Base-by-base conservation (phyloP, 352 stramenopile genomes). In the Phytophthora uliginosa region DNA sequence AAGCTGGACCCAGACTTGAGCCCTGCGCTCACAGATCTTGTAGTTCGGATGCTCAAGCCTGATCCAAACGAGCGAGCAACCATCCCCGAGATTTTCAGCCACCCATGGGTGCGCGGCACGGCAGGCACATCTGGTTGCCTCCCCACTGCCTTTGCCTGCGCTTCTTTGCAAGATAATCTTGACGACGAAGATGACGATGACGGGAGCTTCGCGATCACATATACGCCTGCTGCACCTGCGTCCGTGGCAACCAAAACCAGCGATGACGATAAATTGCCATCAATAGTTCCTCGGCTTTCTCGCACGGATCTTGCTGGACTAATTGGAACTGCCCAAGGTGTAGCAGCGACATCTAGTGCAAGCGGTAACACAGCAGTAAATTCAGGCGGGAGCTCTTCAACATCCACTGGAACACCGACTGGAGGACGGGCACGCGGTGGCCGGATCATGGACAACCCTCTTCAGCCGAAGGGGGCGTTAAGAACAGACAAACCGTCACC, bases 81-180 rank as follows among this genome's bases (percentile, higher is more conserved):
- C 9, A 95, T 97, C 40, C 89, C 88, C 5, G 87, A 96, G 58
- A 94, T 97, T 58, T 96, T 97, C 51, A 85, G 82, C 47, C 91
- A 97, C 59, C 84, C 85, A 4, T 97, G 91, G 91, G 79, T 97
- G 33, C 86, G 89, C 36, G 81, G 79, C 2, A 81, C 71, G 20
- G 60, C 76, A 12, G 66, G 70, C 12, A 53, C 73, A 0, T 77
- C 73, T 34, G 77, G 83, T 1, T 83, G 71, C 63, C 34, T 86
- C 57, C 33, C 69, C 53, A 63, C 67, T 53, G 56, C 59, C 1
- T 78, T 81, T 55, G 55, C 68, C 3, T 60, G 47, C 60, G 47
- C 54, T 40, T 70, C 68, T 10, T 77, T 67, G 28, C 62, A 77
- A 36, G 73, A 79, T 51, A 76, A 38, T 61, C 48, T 61, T 57